Conservation (phyloP, 352 stramenopile species). For the Phytophthora boehmeriae region DNA sequence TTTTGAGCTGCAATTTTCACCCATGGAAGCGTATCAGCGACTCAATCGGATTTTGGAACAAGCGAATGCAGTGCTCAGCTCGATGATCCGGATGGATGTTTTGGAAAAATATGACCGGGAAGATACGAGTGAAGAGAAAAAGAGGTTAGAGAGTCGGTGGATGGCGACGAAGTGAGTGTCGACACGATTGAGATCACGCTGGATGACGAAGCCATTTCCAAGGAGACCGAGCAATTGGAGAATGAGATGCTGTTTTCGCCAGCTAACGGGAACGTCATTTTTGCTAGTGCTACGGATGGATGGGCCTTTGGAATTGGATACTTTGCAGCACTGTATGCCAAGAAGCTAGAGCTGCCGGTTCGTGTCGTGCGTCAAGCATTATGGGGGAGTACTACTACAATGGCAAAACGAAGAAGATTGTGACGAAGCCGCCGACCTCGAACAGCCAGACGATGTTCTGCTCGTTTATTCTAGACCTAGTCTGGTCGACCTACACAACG, state of each 20-base stretch:
- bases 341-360: constrained; percentile 71
- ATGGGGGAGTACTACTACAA: constrained; percentile 95
- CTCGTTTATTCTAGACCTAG: constrained; percentile 90
- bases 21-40: constrained; percentile 92
- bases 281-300: constrained; percentile 91
- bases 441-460: constrained; percentile 92
- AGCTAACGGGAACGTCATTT: constrained; percentile 92
- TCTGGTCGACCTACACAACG: constrained; percentile 90
- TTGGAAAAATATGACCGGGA: constrained; percentile 70
- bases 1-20: constrained; percentile 92
- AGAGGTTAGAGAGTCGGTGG: constrained; percentile 21
- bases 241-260: constrained; percentile 88
- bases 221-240: constrained; percentile 70
- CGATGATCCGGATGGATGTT: constrained; percentile 81
- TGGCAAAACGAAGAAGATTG: constrained; percentile 90
- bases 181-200: constrained; percentile 24
- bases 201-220: constrained; percentile 62
- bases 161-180: constrained; percentile 17
- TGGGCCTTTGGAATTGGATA: constrained; percentile 93
- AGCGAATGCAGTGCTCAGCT: constrained; percentile 83
- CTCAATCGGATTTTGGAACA: constrained; percentile 94
- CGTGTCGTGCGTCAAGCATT: constrained; percentile 77
- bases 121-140: background rate
- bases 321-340: constrained; percentile 77
- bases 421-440: constrained; percentile 72